Percentiles rank a stretch among this genome's conserved stretches.
These are phyloP conservation scores for Tremella yokohamensis DNA, from an alignment of 768 basidiomycete species.

Conservation along the genomic window DNA sequence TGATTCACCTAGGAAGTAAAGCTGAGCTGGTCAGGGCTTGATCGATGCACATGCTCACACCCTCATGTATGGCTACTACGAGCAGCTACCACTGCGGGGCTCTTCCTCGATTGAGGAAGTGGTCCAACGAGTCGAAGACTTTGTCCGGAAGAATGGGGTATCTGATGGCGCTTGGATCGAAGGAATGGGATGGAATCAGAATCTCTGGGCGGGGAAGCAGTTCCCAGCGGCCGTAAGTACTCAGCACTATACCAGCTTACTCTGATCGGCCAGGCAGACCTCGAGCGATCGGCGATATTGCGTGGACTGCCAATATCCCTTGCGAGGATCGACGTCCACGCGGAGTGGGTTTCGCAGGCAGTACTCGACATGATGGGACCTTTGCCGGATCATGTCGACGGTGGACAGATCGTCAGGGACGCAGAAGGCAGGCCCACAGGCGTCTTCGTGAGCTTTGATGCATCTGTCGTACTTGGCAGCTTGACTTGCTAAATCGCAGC, in stretches of 20 bases:
- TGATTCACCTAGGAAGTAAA: background rate
- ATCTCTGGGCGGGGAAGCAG: conserved; percentile 58
- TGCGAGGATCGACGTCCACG: conserved; percentile 75
- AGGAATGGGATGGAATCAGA: conserved; percentile 95
- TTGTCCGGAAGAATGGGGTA: conserved; percentile 20
- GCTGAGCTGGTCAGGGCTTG: conserved; percentile 31
- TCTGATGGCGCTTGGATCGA: conserved; percentile 61
- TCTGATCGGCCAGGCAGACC: conserved; percentile 60
- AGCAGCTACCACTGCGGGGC: conserved; percentile 37
- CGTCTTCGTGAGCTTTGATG: conserved; percentile 41
- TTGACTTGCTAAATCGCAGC: conserved; percentile 19
- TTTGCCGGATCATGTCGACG: conserved; percentile 64
- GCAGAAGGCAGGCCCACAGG: conserved; percentile 67
- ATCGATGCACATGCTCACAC: conserved; percentile 48
- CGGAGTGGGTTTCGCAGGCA: conserved; percentile 75
- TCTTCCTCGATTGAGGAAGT: conserved; percentile 29
- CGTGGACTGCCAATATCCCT: conserved; percentile 69
- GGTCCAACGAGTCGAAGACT: conserved; percentile 34
- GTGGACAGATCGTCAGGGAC: conserved; percentile 72
- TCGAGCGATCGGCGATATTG: conserved; percentile 67
- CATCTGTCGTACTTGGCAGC: background rate
- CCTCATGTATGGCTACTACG: conserved; percentile 43
- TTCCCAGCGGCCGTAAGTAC: conserved; percentile 72
- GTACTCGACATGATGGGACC: conserved; percentile 60
- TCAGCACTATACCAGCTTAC: background rate